These are phyloP conservation scores for Bolboschoenus planiculmis DNA, from an alignment of 176 grass and related monocot genomes.

Conservation along the genomic window DNA sequence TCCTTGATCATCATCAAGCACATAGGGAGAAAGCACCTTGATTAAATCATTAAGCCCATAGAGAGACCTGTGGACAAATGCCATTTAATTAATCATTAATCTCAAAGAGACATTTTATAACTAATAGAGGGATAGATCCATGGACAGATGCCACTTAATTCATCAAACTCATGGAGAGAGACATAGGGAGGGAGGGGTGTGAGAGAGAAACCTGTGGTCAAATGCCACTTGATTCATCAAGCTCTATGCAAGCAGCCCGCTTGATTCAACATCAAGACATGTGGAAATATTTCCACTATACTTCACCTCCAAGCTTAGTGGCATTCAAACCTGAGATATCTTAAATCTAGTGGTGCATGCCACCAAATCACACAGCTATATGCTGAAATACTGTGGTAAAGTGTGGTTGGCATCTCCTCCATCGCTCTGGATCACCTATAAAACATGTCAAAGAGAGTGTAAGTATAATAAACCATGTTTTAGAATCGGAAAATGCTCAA, in stretches of 20 bases:
- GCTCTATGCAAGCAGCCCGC: neutral
- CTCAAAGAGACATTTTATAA: neutral
- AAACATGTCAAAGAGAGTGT: neutral
- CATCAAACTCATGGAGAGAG: neutral
- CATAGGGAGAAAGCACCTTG: neutral
- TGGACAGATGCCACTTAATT: neutral
- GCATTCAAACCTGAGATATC: neutral
- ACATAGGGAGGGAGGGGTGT: neutral
- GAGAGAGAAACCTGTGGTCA: neutral
- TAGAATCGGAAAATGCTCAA: neutral
- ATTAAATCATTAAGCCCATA: neutral
- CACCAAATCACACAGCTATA: neutral
- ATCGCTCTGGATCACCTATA: neutral
- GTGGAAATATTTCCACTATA: neutral
- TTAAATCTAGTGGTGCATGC: neutral
- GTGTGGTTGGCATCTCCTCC: neutral
- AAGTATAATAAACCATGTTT: neutral
- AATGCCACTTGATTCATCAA: neutral
- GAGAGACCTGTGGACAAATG: neutral
- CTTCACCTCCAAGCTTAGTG: neutral
- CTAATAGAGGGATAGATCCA: neutral
- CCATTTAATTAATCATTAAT: neutral
- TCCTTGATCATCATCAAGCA: constrained; percentile 2
- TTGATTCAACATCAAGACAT: neutral
- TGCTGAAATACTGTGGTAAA: neutral